Percentiles rank a stretch among this genome's conserved stretches.
Conservation (phyloP, 177 flowering plant species). For the Vitis hybrid region DNA sequence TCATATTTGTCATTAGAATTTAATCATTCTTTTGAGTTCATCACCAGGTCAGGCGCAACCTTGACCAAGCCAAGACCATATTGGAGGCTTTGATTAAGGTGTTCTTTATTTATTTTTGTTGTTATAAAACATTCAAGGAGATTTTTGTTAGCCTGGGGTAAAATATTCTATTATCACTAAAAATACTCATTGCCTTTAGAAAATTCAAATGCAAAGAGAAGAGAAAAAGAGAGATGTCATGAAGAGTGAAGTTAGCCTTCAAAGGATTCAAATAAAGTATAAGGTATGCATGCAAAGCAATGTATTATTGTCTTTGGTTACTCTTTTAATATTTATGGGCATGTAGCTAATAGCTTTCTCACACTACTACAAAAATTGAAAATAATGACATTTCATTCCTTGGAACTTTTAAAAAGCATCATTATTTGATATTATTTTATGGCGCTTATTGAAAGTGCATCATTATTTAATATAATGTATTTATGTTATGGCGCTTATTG, state of each 20-base stretch:
- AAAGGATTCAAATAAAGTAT: conserved; percentile 63
- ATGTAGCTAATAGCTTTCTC: neutral
- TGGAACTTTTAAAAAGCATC: too few relatives aligned
- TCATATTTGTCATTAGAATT: neutral
- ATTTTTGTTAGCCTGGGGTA: neutral
- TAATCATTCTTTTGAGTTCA: neutral
- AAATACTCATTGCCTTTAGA: conserved; percentile 11
- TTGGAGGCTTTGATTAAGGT: conserved; percentile 79
- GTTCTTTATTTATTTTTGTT: neutral
- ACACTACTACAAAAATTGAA: too few relatives aligned
- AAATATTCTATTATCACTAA: neutral
- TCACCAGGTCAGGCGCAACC: conserved; percentile 83
- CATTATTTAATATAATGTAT: too few relatives aligned
- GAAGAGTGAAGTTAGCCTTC: conserved; percentile 63
- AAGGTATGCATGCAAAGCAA: conserved; percentile 40
- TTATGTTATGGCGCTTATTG: too few relatives aligned
- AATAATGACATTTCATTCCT: too few relatives aligned
- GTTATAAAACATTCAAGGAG: neutral
- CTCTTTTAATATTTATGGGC: neutral
- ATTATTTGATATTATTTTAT: too few relatives aligned
- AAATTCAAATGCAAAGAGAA: conserved; percentile 67
- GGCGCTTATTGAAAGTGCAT: too few relatives aligned
- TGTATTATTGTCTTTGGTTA: neutral
- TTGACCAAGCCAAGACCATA: conserved; percentile 85
- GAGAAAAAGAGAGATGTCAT: conserved; percentile 92